Base-by-base conservation (phyloP, 2,329 filamentous ascomycete species). In the Ascosphaera pollenicola region DNA sequence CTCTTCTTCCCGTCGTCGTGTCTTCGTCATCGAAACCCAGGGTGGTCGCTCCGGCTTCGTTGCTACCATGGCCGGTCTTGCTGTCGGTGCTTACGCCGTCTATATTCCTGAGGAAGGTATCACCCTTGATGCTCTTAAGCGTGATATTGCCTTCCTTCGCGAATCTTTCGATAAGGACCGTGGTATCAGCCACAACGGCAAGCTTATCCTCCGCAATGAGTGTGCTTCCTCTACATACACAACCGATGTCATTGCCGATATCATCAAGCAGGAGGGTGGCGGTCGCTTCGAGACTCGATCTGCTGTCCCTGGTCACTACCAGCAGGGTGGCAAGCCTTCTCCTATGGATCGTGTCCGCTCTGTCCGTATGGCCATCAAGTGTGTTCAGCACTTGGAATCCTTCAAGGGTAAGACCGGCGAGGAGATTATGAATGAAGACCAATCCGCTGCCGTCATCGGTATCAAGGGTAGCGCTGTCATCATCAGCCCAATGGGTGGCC, bases 21-120 rank as follows among this genome's bases (percentile, higher is more conserved):
- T 95, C 40, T 98, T 98, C 59, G 85, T 98, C 39, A 87, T 98
- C 40, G 89, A 98, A 62, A 95, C 89, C 0, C 89, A 98, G 62
- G 89, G 89, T 50, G 89, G 89, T 28, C 76, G 81, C 41, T 94
- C 82, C 3, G 89, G 89, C 16, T 98, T 95, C 58, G 73, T 95
- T 43, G 87, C 87, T 19, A 92, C 83, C 0, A 70, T 94, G 41
- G 84, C 80, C 11, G 89, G 87, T 38, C 72, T 98, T 11, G 75
- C 78, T n/a, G 83, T 95, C 13, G 89, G 89, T 40, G 89, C 89
- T 7, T 69, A 80, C 11, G 85, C 87, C 1, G 85, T 95, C 10
- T 98, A 98, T 60, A 95, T 87, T 3, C 89, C 89, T 1, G 89
- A 98, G 59, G 84, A 98, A 59, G 89, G 89, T 5, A 82, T 98